Conservation (phyloP, 768 basidiomycete species). For the Russula compacta region DNA sequence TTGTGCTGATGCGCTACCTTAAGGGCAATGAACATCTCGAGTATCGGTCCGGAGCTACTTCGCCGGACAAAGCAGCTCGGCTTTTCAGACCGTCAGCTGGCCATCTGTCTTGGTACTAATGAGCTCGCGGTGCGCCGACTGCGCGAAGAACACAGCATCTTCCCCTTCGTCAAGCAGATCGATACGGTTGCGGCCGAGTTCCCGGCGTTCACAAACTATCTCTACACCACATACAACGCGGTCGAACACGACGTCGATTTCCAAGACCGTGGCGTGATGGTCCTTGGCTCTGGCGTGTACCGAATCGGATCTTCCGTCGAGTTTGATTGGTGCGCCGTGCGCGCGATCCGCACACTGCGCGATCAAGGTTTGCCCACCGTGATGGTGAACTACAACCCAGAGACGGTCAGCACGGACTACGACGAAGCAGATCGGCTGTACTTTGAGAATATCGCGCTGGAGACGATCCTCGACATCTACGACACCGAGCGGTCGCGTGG, state of each 20-base stretch:
- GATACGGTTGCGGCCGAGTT: conserved; percentile 99
- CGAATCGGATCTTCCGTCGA: conserved; percentile 98
- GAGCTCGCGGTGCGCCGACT: conserved; percentile 88
- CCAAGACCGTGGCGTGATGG: conserved; percentile 90
- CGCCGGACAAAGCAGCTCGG: conserved; percentile 87
- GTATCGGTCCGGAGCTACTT: conserved; percentile 52
- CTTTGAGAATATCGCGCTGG: conserved; percentile 97
- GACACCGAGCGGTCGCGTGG: conserved; percentile 83
- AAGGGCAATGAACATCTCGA: conserved; percentile 57
- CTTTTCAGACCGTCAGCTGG: conserved; percentile 91
- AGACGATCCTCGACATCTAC: conserved; percentile 95
- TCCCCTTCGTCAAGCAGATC: conserved; percentile 95
- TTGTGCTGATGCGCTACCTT: conserved; percentile 11
- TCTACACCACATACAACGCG: conserved; percentile 98
- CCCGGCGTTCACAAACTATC: conserved; percentile 97
- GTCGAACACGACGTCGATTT: conserved; percentile 87
- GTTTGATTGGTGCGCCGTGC: conserved; percentile 99
- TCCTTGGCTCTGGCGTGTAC: conserved; percentile 96
- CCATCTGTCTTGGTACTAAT: conserved; percentile 73
- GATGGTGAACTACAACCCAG: conserved; percentile 99
- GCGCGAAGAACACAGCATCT: conserved; percentile 74
- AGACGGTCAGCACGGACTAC: conserved; percentile 98
- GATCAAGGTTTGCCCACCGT: conserved; percentile 92
- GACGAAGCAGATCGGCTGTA: conserved; percentile 97
- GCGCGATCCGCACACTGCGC: conserved; percentile 90